Evolutionary conservation across 1,284 basidiomycete species (phyloP), one percentile per base, ranked within the genome.

Genomic region (Tilletia setariae): DNA sequence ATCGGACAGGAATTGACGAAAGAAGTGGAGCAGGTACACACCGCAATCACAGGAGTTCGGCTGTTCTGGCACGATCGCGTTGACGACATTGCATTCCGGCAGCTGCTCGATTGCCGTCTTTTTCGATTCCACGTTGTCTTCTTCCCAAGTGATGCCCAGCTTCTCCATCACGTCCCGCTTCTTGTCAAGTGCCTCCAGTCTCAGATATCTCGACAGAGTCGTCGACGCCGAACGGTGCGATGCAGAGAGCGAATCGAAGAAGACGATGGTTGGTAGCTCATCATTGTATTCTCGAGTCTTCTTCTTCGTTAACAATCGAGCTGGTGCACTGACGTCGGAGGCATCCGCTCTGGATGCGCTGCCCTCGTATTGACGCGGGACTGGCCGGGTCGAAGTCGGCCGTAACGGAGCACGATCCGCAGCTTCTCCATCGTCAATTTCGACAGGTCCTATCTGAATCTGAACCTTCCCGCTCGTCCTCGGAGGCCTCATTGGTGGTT

Each of bases 11-110:
- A 81, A 80, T 21, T 78, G 74, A 21, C 79, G 77, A 25, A 82
- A 73, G 59, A 73, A 78, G 65, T 81, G 79, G 40, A 82, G 66
- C 21, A 82, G 64, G 30, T 79, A 82, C 68, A 82, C 69, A 63
- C 93, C 93, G 75, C 93, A 94, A 79, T 94, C 92, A 78, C 90
- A 91, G 71, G 85, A 91, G 81, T 94, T 94, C 7, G 88, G 88
- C 79, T 94, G 93, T 53, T 85, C 84, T 7, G 92, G 92, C 13
- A 77, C 75, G 35, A 67, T 63, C 1, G 76, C 79, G 30, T 72
- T 65, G 13, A 80, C 70, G 61, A 74, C 69, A 8, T 67, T 44
- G 2, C 69, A 67, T n/a, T 70, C 49, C 25, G 64, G 66, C 0
- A 73, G 62, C n/a, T 11, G 56, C 32, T 76, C 71, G 43, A 66